phyloP scores from a whole-genome alignment of 768 basidiomycete species.

The Erythrobasidium yunnanense region DNA sequence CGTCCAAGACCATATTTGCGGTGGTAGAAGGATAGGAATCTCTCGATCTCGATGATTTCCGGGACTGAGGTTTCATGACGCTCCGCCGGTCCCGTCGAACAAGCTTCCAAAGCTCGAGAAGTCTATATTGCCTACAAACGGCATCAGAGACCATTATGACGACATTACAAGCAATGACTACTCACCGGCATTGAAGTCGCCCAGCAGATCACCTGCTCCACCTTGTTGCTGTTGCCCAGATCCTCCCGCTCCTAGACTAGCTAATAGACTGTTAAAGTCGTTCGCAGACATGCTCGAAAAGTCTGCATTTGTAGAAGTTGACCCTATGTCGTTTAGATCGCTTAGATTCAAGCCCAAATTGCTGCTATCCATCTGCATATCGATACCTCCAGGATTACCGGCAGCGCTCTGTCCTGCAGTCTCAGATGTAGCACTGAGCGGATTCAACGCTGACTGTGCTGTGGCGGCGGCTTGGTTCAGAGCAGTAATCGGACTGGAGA shows the following conservation, averaged over 20 bases:
- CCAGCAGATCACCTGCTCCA: background rate
- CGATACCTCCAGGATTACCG: too few relatives aligned
- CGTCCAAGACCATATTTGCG: too few relatives aligned
- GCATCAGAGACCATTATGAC: background rate
- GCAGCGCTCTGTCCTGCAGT: background rate
- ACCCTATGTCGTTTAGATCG: background rate
- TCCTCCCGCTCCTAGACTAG: background rate
- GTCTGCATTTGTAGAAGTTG: background rate
- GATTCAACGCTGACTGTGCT: background rate
- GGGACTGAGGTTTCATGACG: too few relatives aligned
- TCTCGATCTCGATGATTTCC: too few relatives aligned
- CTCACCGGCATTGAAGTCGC: background rate
- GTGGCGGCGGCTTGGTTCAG: background rate
- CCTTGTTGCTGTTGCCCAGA: too few relatives aligned
- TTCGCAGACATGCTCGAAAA: slow-evolving; percentile 17
- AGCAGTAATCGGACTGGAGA: background rate
- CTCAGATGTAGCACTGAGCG: background rate
- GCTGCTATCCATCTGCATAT: too few relatives aligned
- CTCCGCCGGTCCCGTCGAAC: too few relatives aligned
- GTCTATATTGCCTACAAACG: background rate
- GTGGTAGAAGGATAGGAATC: too few relatives aligned
- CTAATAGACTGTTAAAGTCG: slow-evolving; percentile 11
- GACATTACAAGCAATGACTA: background rate
- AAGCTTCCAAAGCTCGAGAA: background rate
- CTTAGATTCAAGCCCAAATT: too few relatives aligned